Base-by-base conservation (phyloP, 441 rosid genomes). In the Bocquillonia castaneifolia region DNA sequence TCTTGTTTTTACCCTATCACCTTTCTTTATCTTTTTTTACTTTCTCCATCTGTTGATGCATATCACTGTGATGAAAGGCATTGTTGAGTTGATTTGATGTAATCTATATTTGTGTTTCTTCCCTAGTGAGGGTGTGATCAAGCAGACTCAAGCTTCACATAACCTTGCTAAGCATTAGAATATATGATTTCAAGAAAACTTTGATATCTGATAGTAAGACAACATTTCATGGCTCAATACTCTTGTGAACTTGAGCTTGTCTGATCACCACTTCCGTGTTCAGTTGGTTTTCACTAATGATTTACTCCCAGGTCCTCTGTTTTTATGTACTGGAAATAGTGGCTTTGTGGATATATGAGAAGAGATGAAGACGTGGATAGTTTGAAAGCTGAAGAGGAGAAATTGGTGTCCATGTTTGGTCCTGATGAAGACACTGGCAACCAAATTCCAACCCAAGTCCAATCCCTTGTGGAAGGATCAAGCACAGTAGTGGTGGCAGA, bases 261-360 rank as follows among this genome's bases (percentile, higher is more conserved):
- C 63, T 70, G 78, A 67, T 76, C 71, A 63, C 76, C 70, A 67
- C 71, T 70, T 68, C 72, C 68, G 65, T 76, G 72, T 79, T 80
- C 88, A 68, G 81, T 90, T 86, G 87, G 77, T 82, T 82, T 85
- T 84, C 88, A 78, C 82, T 85, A 72, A 80, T 85, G 85, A 84
- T 84, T 82, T 86, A 86, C 89, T 85, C 78, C 77, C 87, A 83
- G 88, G 88, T 79, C 69, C 79, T 85, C 83, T 85, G 84, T 82
- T 82, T 87, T 80, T 75, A 76, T 83, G 84, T 89, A 67, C 81
- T 86, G 83, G 85, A 81, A 70, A 77, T 84, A 93, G 99, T 93
- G 96, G 86, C 89, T 81, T 68, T 84, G 86, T 73, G 83, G 86
- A 79, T 80, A 70, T 67, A 62, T 22, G 63, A 84, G 87, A 79